Evolutionary conservation across 495 filamentous ascomycete genomes (phyloP), one percentile per base, ranked within the genome.

Genomic region (Friedmanniomyces endolithicus): DNA sequence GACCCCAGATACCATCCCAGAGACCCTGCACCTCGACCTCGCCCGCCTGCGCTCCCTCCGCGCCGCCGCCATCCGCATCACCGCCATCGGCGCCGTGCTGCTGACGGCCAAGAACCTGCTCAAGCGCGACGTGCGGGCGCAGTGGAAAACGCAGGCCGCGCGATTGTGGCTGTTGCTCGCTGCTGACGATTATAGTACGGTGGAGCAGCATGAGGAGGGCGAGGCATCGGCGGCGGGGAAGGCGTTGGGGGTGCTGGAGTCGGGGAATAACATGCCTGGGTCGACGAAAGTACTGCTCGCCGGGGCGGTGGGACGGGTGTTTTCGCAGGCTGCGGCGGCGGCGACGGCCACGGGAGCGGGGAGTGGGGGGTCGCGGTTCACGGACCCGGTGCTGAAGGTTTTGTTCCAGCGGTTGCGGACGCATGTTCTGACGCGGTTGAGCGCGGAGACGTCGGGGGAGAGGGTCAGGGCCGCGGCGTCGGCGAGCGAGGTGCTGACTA

Each of bases 71-170:
- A 79, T 90, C 52, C 81, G 82, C 44, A 83, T 92, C 58, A 79
- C 89, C 22, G 86, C 87, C 19, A 79, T 88, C 8, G 86, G 87
- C 17, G 78, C 82, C 20, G 89, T 97, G 52, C 74, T 94, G 7
- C 68, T 97, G 31, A 94, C 94, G 0, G 88, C 86, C 60, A 98
- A 98, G 74, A 97, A 95, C 64, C 75, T 96, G 11, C 81, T 98
- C 44, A 94, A 94, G 69, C 84, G 92, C 20, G 90, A 97, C 67
- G 85, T 89, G 19, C 83, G 92, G 29, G 81, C 78, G 1, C 85
- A 87, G 46, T 98, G 94, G 94, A 90, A 86, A 68, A 73, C 76
- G 11, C 88, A 97, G 63, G 87, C 90, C 0, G 77, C 81, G 33
- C 82, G 90, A 6, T 82, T 96, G 56, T 72, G 68, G 70, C 65